Base-by-base conservation (phyloP, 129 eudicot species). In the Tanacetum coccineum region DNA sequence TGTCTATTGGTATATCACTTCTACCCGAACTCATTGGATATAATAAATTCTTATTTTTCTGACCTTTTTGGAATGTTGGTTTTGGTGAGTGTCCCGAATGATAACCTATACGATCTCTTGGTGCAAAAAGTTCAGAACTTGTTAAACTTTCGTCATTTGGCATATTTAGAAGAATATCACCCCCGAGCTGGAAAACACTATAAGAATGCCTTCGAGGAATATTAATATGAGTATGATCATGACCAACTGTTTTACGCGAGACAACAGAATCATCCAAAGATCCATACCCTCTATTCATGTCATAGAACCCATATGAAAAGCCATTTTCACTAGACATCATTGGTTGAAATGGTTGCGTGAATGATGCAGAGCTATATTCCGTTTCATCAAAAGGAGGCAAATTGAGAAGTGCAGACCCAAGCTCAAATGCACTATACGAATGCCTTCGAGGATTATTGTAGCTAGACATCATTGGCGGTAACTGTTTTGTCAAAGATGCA, bases 201-300 rank as follows among this genome's bases (percentile, higher is more conserved):
- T 62, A 76, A n/a, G 80, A 76, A 76, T 76, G 80, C 75, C 80
- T 76, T 61, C 75, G 75, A 25, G 80, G 80, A 76, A 68, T 30
- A 17, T 13, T 45, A 40, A 26, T 68, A 26, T 61, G 74, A 55
- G 55, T 54, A 68, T 49, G 80, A 40, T 4, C 17, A 36, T 47
- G 74, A 59, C 8, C 26, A 15, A 45, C 39, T 0, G 36, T 75
- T 1, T 42, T 75, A 8, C 59, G 74, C 17, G 69, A 50, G 2
- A 75, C 74, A 50, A 21, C 55, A 3, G 74, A 67, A 49, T 75
- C 79, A 22, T 75, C 79, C 25, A 67, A 20, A 59, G 67, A 67
- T 62, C 74, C 77, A 39, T 63, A 25, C 57, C 56, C 64, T 1
- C 54, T 48, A 72, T 10, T 52, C 77, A 9, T 52, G 20, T 63